Conservation (phyloP, 345 rosid species). For the Clausena lansium region DNA sequence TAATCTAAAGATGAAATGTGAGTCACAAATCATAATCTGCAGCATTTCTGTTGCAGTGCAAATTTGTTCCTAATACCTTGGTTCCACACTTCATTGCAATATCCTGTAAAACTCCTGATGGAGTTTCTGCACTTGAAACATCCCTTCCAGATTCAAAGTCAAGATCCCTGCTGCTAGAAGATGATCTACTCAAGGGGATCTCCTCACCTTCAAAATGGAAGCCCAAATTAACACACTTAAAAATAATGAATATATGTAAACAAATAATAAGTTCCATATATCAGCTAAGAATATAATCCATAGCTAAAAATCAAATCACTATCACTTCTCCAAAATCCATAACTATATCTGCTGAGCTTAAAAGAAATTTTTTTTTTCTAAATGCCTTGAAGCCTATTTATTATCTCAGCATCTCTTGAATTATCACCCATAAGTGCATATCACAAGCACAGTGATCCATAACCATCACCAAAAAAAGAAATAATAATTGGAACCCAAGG, state of each 20-base stretch:
- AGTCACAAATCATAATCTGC: not conserved
- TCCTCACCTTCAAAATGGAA: constrained; percentile 57
- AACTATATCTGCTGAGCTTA: not conserved
- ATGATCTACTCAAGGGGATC: constrained; percentile 47
- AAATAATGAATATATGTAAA: not conserved
- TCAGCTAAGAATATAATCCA: not conserved
- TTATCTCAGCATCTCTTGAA: not conserved
- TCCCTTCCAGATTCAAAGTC: constrained; percentile 62
- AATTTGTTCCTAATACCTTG: constrained; percentile 47
- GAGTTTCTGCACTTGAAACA: constrained; percentile 54
- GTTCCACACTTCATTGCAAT: constrained; percentile 86
- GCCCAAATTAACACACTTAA: constrained; percentile 9
- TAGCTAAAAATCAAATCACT: no score
- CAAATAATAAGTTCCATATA: not conserved
- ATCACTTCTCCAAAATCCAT: no score
- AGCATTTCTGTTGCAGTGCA: constrained; percentile 5
- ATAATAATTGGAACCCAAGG: not conserved
- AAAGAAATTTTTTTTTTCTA: not conserved
- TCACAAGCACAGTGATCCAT: not conserved
- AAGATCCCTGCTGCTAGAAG: constrained; percentile 60
- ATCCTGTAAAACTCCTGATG: constrained; percentile 58
- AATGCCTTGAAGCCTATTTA: not conserved
- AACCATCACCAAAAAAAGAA: not conserved
- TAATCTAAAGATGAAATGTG: not conserved
- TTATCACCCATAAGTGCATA: not conserved